A percentile compares a stretch with the other conserved stretches of the same genome.
These are phyloP conservation scores for Fusarium foetens DNA, from an alignment of 2,329 filamentous ascomycete species.

Conservation along the genomic window DNA sequence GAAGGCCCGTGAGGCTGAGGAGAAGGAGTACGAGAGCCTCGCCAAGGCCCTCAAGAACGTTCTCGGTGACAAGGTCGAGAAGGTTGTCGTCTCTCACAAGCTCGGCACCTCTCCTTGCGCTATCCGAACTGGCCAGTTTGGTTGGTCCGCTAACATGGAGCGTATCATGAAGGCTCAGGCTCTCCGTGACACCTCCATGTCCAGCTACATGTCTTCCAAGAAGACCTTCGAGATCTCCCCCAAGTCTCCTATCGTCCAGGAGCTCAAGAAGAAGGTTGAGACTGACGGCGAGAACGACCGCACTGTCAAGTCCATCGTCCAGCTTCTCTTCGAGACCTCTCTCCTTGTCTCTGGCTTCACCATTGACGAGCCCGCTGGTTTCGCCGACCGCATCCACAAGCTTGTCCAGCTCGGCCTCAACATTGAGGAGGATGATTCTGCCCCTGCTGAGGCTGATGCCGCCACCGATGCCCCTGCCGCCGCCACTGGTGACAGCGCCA, in stretches of 20 bases:
- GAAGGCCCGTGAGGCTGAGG: slow-evolving; percentile 90
- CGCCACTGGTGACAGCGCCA: slow-evolving; percentile 85
- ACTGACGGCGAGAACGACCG: slow-evolving; percentile 97
- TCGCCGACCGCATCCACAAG: slow-evolving; percentile 99
- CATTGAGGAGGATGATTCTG: slow-evolving; percentile 90
- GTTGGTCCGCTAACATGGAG: slow-evolving; percentile 99
- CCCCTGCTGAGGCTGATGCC: slow-evolving; percentile 66
- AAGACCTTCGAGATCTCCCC: slow-evolving; percentile 99
- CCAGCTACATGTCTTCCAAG: slow-evolving; percentile 99
- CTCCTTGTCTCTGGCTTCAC: slow-evolving; percentile 99
- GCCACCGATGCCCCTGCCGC: slow-evolving; percentile 66
- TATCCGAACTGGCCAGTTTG: slow-evolving; percentile 99
- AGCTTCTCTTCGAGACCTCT: slow-evolving; percentile 98
- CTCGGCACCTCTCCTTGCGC: slow-evolving; percentile 93
- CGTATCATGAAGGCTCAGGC: slow-evolving; percentile 99
- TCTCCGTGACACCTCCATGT: slow-evolving; percentile 99
- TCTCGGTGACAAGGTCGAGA: slow-evolving; percentile 99
- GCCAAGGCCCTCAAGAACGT: slow-evolving; percentile 99
- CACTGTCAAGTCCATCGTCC: slow-evolving; percentile 98
- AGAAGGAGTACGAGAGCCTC: slow-evolving; percentile 96
- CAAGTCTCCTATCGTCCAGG: slow-evolving; percentile 96
- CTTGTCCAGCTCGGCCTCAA: slow-evolving; percentile 97
- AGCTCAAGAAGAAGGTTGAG: slow-evolving; percentile 99
- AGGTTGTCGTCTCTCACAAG: slow-evolving; percentile 99
- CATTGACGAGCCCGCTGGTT: slow-evolving; percentile 97